phyloP scores from a whole-genome alignment of 768 basidiomycete species.

The Russula ochroleuca region DNA sequence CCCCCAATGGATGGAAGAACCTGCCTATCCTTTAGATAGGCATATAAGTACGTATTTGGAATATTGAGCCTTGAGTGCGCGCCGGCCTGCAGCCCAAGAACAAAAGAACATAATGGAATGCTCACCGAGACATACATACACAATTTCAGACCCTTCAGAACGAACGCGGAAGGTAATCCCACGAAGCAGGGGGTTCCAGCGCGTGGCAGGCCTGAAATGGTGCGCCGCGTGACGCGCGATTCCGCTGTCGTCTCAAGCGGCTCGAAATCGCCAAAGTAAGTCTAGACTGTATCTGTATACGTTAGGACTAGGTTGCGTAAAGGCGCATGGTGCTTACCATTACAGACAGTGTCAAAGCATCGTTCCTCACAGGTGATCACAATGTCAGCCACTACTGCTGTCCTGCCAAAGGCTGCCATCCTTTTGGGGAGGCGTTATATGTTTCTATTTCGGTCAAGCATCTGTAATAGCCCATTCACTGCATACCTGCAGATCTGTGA shows the following conservation, averaged over 20 bases:
- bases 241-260: no score
- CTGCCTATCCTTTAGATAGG: slow-evolving; percentile 46
- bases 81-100: no score
- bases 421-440: slow-evolving; percentile 88
- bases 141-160: no score
- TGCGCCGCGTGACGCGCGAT: no score
- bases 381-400: slow-evolving; percentile 80
- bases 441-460: slow-evolving; percentile 93
- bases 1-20: slow-evolving; percentile 88
- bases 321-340: slow-evolving; percentile 55
- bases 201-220: no score
- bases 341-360: slow-evolving; percentile 97
- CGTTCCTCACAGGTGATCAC: slow-evolving; percentile 99
- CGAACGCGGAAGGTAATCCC: no score
- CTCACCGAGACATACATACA: no score
- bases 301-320: slow-evolving; percentile 18
- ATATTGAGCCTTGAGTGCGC: no score
- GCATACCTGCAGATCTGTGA: slow-evolving; percentile 57
- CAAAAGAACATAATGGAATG: no score
- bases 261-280: slow-evolving; percentile 73
- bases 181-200: no score
- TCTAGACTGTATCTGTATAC: no score
- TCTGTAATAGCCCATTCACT: slow-evolving; percentile 88
- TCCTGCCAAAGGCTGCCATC: slow-evolving; percentile 74
- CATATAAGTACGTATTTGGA: no score